phyloP scores from a whole-genome alignment of 352 stramenopile genomes.

The Phytophthora hybrid region DNA sequence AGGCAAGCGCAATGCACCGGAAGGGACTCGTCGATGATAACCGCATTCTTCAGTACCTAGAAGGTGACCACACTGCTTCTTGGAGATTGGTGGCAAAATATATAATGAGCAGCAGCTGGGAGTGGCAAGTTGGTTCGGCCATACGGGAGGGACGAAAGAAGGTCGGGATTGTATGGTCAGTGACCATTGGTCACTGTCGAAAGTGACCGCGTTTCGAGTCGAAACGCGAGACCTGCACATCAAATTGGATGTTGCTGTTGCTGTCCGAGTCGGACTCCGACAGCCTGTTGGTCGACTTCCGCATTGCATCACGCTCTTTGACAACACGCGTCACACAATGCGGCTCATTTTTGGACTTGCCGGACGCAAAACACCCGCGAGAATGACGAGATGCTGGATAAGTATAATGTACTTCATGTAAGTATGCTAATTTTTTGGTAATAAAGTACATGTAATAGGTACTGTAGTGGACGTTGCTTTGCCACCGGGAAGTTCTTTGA shows the following conservation, averaged over 20 bases:
- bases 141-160: constrained; percentile 13
- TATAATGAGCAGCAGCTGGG: constrained; percentile 19
- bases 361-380: constrained; percentile 2
- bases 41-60: neutral
- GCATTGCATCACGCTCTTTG: constrained; percentile 25
- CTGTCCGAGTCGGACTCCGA: too few species aligned
- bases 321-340: constrained; percentile 14
- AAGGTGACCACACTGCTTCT: neutral
- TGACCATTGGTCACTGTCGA: constrained; percentile 29
- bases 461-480: neutral
- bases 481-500: neutral
- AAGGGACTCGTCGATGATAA: constrained; percentile 6
- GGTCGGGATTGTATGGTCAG: constrained; percentile 27
- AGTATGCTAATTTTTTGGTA: too few species aligned
- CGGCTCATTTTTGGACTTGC: constrained; percentile 4
- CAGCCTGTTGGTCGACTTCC: constrained; percentile 6
- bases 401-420: too few species aligned
- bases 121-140: constrained; percentile 13
- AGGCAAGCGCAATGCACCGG: constrained; percentile 8
- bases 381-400: neutral
- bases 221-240: constrained; percentile 6
- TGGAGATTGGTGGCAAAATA: constrained; percentile 20
- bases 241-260: constrained; percentile 12
- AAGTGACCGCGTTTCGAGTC: neutral
- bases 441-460: too few species aligned